phyloP scores from a whole-genome alignment of 495 filamentous ascomycete species.

The Geoglossum glabrum region DNA sequence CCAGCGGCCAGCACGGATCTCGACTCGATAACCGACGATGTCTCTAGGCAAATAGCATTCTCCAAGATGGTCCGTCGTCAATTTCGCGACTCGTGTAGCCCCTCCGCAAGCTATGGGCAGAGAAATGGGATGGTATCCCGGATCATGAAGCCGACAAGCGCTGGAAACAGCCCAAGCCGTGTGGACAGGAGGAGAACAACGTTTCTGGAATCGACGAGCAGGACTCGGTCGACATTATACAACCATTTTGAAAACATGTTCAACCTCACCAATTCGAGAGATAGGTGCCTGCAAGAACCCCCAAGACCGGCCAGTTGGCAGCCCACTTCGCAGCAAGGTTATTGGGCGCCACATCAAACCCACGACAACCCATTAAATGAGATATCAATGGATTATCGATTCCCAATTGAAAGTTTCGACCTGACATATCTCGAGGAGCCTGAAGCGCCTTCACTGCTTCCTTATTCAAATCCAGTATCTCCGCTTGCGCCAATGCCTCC shows the following conservation, averaged over 20 bases:
- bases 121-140: not conserved
- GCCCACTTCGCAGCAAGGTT: not conserved
- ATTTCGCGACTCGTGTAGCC: not conserved
- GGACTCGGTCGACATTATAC: not conserved
- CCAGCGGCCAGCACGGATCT: not conserved
- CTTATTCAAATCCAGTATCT: not conserved
- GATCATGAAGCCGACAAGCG: slow-evolving; percentile 2
- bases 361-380: not conserved
- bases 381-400: not conserved
- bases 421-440: not conserved
- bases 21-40: not conserved
- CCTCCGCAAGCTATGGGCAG: not conserved
- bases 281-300: not conserved
- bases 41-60: not conserved
- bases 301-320: not conserved
- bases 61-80: not conserved
- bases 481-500: not conserved
- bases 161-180: slow-evolving; percentile 2
- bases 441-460: not conserved
- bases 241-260: slow-evolving; percentile 1
- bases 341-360: not conserved
- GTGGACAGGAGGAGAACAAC: not conserved
- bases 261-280: not conserved
- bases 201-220: not conserved
- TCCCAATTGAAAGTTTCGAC: not conserved